Conservation (phyloP, 768 basidiomycete species). For the Naganishia randhawae region DNA sequence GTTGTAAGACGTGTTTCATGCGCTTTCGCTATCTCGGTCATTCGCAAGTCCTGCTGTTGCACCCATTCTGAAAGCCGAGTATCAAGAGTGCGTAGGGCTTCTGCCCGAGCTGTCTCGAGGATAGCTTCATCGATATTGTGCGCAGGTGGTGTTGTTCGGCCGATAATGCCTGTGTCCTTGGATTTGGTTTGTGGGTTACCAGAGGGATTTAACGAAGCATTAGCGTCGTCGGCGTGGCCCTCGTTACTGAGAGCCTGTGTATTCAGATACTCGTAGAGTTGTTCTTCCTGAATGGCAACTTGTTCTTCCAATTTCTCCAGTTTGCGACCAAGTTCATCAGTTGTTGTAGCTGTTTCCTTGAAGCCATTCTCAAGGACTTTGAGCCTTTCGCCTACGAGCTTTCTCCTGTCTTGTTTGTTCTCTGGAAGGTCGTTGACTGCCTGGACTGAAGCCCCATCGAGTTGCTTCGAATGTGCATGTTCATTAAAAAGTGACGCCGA, state of each 20-base stretch:
- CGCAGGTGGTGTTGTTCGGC: neutral
- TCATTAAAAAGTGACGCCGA: neutral
- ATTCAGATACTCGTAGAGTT: slow-evolving; percentile 9
- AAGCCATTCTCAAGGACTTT: neutral
- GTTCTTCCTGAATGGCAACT: slow-evolving; percentile 6
- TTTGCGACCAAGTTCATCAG: slow-evolving; percentile 1
- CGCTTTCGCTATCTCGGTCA: neutral
- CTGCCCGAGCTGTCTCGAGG: neutral
- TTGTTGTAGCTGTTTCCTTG: neutral
- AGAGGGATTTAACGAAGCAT: neutral
- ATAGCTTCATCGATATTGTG: neutral
- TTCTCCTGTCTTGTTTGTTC: slow-evolving; percentile 1
- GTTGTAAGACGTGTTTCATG: neutral
- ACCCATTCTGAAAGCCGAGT: neutral
- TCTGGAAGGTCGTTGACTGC: neutral
- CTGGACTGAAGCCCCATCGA: neutral
- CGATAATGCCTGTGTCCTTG: neutral
- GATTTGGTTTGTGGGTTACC: neutral
- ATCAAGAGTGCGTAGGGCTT: neutral
- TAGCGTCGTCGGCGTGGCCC: neutral
- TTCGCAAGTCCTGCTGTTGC: neutral
- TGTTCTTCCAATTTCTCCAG: slow-evolving; percentile 9
- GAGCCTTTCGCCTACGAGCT: slow-evolving; percentile 6
- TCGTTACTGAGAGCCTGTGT: neutral
- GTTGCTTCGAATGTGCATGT: neutral